These are phyloP conservation scores for Rhododendron simsii DNA, from an alignment of 148 eudicot species.

Conservation along the genomic window DNA sequence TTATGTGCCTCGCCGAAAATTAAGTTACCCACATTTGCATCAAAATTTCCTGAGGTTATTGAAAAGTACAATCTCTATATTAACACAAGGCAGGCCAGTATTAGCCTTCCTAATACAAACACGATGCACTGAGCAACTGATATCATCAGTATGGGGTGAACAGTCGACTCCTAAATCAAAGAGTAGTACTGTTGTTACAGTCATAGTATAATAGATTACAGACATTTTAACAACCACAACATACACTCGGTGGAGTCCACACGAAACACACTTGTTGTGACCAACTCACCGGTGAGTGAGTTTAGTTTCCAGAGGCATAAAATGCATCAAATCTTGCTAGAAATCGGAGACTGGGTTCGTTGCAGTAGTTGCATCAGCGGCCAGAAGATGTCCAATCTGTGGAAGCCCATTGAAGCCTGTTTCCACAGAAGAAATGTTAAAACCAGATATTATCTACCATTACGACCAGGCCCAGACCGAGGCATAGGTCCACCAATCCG, in stretches of 20 bases:
- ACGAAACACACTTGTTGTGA: background rate
- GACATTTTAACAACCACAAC: background rate
- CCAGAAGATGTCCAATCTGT: conserved; percentile 79
- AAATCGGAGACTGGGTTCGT: conserved; percentile 14
- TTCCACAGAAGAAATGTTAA: background rate
- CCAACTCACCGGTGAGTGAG: background rate
- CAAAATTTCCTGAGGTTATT: background rate
- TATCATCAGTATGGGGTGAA: background rate
- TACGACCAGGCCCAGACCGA: background rate
- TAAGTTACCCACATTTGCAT: background rate
- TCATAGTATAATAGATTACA: background rate
- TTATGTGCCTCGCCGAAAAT: background rate
- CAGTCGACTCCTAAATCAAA: background rate
- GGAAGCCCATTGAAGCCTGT: conserved; percentile 60
- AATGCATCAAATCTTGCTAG: conserved; percentile 8
- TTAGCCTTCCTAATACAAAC: background rate
- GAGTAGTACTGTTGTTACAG: background rate
- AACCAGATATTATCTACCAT: background rate
- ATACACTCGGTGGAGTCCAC: background rate
- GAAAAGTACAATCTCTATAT: background rate
- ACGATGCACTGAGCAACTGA: background rate
- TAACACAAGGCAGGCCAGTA: background rate
- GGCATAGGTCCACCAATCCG: background rate
- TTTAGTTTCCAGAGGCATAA: background rate
- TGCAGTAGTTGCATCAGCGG: conserved; percentile 72